Evolutionary conservation across 208 protist genomes (phyloP).

Genomic region (Lotmaria passim): DNA sequence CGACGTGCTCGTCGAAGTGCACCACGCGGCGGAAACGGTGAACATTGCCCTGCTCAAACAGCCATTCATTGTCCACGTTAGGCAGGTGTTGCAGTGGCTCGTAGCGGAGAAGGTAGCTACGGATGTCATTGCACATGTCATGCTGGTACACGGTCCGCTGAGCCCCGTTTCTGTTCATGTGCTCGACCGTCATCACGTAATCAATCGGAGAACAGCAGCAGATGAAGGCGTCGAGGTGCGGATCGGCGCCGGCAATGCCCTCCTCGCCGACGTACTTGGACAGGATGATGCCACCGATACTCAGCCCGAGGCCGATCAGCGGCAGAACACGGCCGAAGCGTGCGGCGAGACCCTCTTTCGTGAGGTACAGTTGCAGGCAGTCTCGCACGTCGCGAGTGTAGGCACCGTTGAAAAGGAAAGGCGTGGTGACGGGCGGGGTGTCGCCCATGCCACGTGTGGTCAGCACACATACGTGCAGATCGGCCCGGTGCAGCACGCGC

Average conservation of each 20-base stretch:
- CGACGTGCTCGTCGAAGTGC: conserved; percentile 63
- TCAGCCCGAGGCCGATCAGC: conserved; percentile 58
- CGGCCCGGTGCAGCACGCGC: conserved; percentile 22
- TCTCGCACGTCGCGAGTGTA: conserved; percentile 61
- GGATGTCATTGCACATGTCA: conserved; percentile 48
- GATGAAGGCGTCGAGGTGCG: conserved; percentile 44
- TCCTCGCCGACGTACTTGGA: conserved; percentile 74
- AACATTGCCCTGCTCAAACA: conserved; percentile 42
- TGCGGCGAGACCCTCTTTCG: conserved; percentile 21
- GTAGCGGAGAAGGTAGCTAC: conserved; percentile 53
- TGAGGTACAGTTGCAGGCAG: conserved; percentile 41
- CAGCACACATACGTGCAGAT: conserved; percentile 56
- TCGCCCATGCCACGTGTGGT: conserved; percentile 62
- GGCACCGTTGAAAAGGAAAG: conserved; percentile 54
- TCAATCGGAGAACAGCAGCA: conserved; percentile 57
- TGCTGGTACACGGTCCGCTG: conserved; percentile 50
- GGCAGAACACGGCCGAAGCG: conserved; percentile 36
- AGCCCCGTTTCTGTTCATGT: conserved; percentile 50
- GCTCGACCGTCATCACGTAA: conserved; percentile 47
- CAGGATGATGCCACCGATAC: conserved; percentile 55
- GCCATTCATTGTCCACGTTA: conserved; percentile 44
- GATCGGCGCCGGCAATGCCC: conserved; percentile 38
- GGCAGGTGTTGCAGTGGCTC: conserved; percentile 43
- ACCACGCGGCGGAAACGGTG: conserved; percentile 37
- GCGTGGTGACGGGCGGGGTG: conserved; percentile 40